Conservation (phyloP, 495 filamentous ascomycete species). For the Neurospora sp. region DNA sequence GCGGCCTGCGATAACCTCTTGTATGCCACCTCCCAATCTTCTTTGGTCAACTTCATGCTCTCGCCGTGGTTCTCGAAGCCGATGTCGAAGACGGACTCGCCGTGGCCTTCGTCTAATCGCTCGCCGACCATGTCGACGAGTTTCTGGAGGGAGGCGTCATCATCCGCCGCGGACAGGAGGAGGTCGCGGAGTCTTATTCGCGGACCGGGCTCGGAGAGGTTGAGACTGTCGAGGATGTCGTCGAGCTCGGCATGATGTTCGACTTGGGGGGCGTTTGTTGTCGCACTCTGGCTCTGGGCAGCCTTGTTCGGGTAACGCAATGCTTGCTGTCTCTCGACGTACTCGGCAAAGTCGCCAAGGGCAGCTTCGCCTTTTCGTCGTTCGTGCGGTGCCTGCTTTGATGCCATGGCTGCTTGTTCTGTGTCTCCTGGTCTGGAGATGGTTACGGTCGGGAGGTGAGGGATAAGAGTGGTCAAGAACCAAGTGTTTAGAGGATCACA, state of each 20-base stretch:
- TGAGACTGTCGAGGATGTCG: slow-evolving; percentile 79
- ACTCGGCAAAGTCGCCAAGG: slow-evolving; percentile 94
- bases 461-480: not conserved
- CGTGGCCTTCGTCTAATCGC: slow-evolving; percentile 75
- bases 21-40: slow-evolving; percentile 72
- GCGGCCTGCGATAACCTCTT: slow-evolving; percentile 57
- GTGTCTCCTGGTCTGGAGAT: slow-evolving; percentile 10
- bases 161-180: slow-evolving; percentile 52
- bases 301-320: slow-evolving; percentile 41
- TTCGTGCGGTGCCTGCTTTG: slow-evolving; percentile 61
- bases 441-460: slow-evolving; percentile 7
- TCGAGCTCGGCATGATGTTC: slow-evolving; percentile 77
- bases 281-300: slow-evolving; percentile 21
- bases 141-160: slow-evolving; percentile 43
- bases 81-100: slow-evolving; percentile 85
- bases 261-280: slow-evolving; percentile 29
- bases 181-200: slow-evolving; percentile 64
- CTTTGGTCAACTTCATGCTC: slow-evolving; percentile 69
- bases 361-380: slow-evolving; percentile 81
- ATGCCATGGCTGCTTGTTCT: slow-evolving; percentile 42
- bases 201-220: slow-evolving; percentile 66
- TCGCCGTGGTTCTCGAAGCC: slow-evolving; percentile 90
- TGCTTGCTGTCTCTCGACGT: slow-evolving; percentile 87
- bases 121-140: slow-evolving; percentile 53
- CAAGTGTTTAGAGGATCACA: not conserved